Evolutionary conservation across 768 basidiomycete species (phyloP), one percentile per base, ranked within the genome.

Genomic region (Chalciporus pseudorubinellus): DNA sequence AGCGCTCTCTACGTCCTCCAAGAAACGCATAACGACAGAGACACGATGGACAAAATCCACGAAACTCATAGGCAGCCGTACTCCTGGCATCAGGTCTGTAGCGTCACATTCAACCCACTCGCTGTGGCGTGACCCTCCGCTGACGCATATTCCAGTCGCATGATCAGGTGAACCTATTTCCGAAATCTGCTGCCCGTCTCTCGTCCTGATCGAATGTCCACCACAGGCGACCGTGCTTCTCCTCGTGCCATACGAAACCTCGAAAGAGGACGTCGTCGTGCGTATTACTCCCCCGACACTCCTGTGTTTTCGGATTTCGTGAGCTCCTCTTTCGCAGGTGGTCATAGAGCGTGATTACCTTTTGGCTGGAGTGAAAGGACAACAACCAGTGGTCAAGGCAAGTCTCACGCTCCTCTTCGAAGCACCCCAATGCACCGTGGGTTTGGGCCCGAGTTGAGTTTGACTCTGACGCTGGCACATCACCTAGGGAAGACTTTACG

Each of bases 11-110:
- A 53, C 52, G n/a, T 48, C 40, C 41, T 60, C n/a, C 42, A 51
- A 49, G 39, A 45, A 49, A 51, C 56, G n/a, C 48, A 54, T 29
- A 40, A 56, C 36, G 52, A 49, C 45, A 33, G 58, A 31, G 22
- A 50, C 26, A 52, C 51, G 53, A 59, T 58, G 56, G 59, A 70
- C 40, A 68, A 68, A 47, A 56, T 49, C 8, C 57, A 60, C 52
- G 63, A 67, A 11, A 57, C 53, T 45, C 68, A 64, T 36, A 69
- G 67, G 58, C 73, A 71, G 43, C 70, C 77, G 18, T 92, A 92
- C 61, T 89, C 89, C 57, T 92, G 89, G 89, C 90, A 92, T 69
- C 89, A 92, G 81, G 89, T 89, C 62, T 55, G 79, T 67, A 45
- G n/a, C n/a, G n/a, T 52, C 6, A 20, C 41, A 6, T 22, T 29